Conservation (phyloP, 306 rosid genomes). For the Malus sylvestris region DNA sequence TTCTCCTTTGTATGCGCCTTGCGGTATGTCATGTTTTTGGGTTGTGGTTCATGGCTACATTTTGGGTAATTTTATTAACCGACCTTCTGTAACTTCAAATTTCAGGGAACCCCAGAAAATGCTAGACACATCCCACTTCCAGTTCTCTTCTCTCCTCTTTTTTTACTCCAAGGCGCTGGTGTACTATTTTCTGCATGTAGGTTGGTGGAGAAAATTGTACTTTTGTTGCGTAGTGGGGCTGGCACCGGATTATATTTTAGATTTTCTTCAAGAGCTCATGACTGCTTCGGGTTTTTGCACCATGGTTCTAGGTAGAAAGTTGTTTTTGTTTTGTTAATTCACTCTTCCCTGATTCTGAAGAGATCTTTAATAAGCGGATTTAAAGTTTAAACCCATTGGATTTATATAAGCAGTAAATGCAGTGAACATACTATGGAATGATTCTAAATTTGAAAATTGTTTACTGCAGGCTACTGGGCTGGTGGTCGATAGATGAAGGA, state of each 20-base stretch:
- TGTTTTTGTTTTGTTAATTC: neutral
- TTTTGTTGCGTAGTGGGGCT: constrained; percentile 58
- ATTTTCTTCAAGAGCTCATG: constrained; percentile 66
- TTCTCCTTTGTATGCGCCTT: constrained; percentile 90
- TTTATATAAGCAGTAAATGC: constrained; percentile 11
- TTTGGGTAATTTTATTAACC: constrained; percentile 11
- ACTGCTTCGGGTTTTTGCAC: constrained; percentile 87
- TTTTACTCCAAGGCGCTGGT: constrained; percentile 77
- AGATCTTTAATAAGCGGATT: constrained; percentile 3
- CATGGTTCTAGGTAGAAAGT: constrained; percentile 87
- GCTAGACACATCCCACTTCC: constrained; percentile 67
- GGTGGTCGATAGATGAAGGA: constrained; percentile 99
- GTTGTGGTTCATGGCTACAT: constrained; percentile 15
- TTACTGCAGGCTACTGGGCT: constrained; percentile 72
- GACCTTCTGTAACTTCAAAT: constrained; percentile 22
- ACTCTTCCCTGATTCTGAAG: neutral
- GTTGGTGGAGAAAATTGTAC: constrained; percentile 72
- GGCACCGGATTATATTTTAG: constrained; percentile 63
- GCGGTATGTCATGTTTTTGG: constrained; percentile 50
- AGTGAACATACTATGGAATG: neutral
- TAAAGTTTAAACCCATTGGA: constrained; percentile 11
- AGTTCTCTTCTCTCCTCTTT: constrained; percentile 73
- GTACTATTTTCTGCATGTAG: constrained; percentile 61
- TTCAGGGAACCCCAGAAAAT: constrained; percentile 77
- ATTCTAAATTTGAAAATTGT: constrained; percentile 22